These are phyloP conservation scores for Cocos nucifera DNA, from an alignment of 176 grass and related monocot genomes.

Conservation along the genomic window DNA sequence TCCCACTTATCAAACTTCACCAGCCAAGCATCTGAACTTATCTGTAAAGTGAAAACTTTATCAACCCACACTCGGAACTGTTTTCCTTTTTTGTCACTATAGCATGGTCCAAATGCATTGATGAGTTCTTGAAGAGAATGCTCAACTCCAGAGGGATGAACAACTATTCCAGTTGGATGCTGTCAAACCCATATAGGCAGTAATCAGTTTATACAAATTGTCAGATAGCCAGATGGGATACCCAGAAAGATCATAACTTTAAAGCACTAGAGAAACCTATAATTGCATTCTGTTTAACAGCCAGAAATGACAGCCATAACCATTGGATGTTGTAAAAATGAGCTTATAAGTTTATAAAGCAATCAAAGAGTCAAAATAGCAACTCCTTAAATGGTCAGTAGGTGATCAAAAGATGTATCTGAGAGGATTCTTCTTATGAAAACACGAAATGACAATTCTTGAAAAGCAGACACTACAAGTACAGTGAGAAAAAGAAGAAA, in stretches of 20 bases:
- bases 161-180: conserved; percentile 47
- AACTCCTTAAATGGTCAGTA: too few species aligned
- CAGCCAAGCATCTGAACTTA: conserved; percentile 52
- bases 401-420: too few species aligned
- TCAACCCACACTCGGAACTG: conserved; percentile 70
- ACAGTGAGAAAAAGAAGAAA: too few species aligned
- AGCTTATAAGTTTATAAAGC: too few species aligned
- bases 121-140: conserved; percentile 43
- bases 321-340: too few species aligned
- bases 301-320: too few species aligned
- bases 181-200: conserved; percentile 18
- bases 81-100: conserved; percentile 58
- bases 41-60: conserved; percentile 48
- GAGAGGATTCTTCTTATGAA: too few species aligned
- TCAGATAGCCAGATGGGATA: not conserved
- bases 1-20: conserved; percentile 89
- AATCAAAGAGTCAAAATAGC: too few species aligned
- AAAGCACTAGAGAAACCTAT: too few species aligned
- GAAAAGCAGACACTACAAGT: too few species aligned
- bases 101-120: conserved; percentile 36
- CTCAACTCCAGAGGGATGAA: conserved; percentile 74
- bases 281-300: too few species aligned
- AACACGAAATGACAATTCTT: too few species aligned
- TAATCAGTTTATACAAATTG: conserved; percentile 3
- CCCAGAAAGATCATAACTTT: not conserved